Base-by-base conservation (phyloP, 148 eudicot species). In the Persicaria maculosa region DNA sequence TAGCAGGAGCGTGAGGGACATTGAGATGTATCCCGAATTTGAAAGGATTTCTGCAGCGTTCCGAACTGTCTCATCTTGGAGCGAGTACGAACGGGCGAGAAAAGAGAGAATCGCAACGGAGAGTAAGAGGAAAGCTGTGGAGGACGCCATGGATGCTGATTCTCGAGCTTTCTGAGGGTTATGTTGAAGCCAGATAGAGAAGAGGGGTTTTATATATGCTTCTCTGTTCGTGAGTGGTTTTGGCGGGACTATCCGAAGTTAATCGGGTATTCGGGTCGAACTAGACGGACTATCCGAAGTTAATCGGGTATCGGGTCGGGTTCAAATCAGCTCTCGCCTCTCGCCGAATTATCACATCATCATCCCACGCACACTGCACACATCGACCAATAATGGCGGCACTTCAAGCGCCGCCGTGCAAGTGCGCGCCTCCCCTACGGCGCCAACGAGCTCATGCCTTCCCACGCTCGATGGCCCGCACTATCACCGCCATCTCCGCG, bases 1-100 rank as follows among this genome's bases (percentile, higher is more conserved):
- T 79, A 88, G 86, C 9, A 85, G 76, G 40, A 92, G 86, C 31
- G 84, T 85, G 14, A 92, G 83, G 1, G 96, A 86, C 86, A 88
- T 90, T 76, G 97, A 69, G 46, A 75, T 53, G 88, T 82, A 85
- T 81, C 88, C 91, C 50, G 88, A 74, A 71, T 81, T 78, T 12
- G 91, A 80, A 58, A 93, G 90, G 11, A 85, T 81, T 12, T 84
- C 84, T 7, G 86, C 83, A 65, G 96, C 93, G 75, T 78, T 73
- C n/a, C 76, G 1, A 69, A 90, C 50, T 12, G 86, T 43, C 16
- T 74, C 73, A 12, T 77, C 19, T 4, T 88, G 80, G 47, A 85
- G 45, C 4, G 86, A 31, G 47, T 75, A 48, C 72, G 86, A n/a
- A 75, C 76, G 50, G 61, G 50, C 25, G 36, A 50, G 7, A 48